A percentile compares a stretch with the other conserved stretches of the same genome.
Evolutionary conservation across 1,139 yeast genomes (phyloP).

Genomic region (Arxiozyma bovina): DNA sequence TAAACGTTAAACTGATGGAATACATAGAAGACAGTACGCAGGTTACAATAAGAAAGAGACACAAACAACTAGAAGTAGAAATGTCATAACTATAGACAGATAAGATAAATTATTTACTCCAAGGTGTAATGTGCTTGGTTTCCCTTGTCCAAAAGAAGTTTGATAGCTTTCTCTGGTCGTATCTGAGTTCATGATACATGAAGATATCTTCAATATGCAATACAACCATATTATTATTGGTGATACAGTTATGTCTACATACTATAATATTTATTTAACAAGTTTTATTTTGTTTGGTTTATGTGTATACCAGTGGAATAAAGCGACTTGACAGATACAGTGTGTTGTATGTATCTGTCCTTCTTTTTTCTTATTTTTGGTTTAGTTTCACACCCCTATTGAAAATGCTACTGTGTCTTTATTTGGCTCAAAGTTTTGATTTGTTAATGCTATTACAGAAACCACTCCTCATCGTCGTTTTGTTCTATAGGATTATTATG

Average conservation of each 20-base stretch:
- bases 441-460: background rate
- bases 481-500: background rate
- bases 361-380: background rate
- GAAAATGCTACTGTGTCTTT: too few species aligned
- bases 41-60: background rate
- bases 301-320: background rate
- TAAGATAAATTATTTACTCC: too few species aligned
- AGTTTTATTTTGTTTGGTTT: too few species aligned
- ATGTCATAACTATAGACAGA: background rate
- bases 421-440: background rate
- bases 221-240: too few species aligned
- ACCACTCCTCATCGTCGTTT: background rate
- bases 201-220: too few species aligned
- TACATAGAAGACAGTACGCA: background rate
- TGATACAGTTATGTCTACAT: background rate
- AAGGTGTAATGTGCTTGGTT: too few species aligned
- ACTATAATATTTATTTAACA: too few species aligned
- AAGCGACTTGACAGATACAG: background rate
- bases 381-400: too few species aligned
- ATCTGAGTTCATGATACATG: too few species aligned
- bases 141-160: background rate
- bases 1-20: background rate
- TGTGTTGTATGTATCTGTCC: background rate
- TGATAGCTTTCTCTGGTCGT: background rate
- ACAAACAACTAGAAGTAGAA: background rate